Conservation (phyloP, 2,329 filamentous ascomycete genomes). For the Pseudocercospora eumusae region DNA sequence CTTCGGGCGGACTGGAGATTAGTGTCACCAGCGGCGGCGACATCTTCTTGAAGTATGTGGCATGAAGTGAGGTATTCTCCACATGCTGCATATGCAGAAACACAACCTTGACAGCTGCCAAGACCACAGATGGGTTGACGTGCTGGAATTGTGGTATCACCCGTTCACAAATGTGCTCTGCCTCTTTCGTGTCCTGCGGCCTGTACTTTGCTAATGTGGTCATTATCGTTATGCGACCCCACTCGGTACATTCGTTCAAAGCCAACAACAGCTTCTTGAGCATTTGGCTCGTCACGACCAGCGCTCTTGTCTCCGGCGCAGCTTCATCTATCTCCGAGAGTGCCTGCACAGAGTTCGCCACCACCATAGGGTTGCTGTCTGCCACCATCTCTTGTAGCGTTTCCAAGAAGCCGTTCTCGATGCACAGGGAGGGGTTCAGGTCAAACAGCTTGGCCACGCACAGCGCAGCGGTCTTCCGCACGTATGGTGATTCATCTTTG, state of each 20-base stretch:
- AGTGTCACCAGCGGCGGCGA: conserved; percentile 93
- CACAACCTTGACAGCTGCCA: conserved; percentile 96
- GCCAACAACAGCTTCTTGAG: conserved; percentile 96
- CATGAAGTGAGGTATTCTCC: conserved; percentile 69
- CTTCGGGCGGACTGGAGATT: conserved; percentile 91
- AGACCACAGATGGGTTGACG: conserved; percentile 92
- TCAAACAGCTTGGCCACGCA: conserved; percentile 98
- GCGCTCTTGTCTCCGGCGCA: conserved; percentile 83
- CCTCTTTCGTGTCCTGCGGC: conserved; percentile 85
- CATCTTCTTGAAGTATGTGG: conserved; percentile 97
- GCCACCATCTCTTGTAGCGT: conserved; percentile 92
- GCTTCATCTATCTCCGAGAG: conserved; percentile 88
- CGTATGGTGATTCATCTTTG: conserved; percentile 95
- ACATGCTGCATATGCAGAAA: conserved; percentile 93
- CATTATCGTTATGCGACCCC: conserved; percentile 92
- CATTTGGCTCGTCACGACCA: conserved; percentile 77
- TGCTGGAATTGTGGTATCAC: conserved; percentile 97
- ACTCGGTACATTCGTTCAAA: conserved; percentile 96
- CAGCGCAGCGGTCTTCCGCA: conserved; percentile 95
- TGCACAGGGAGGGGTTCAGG: conserved; percentile 84
- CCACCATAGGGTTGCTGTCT: conserved; percentile 98
- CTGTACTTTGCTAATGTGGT: conserved; percentile 87
- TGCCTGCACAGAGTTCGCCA: conserved; percentile 94
- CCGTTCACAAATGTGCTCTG: conserved; percentile 96
- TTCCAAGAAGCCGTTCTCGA: conserved; percentile 96